Base-by-base conservation (phyloP, 805 yeast species). In the Candida tallmaniae region DNA sequence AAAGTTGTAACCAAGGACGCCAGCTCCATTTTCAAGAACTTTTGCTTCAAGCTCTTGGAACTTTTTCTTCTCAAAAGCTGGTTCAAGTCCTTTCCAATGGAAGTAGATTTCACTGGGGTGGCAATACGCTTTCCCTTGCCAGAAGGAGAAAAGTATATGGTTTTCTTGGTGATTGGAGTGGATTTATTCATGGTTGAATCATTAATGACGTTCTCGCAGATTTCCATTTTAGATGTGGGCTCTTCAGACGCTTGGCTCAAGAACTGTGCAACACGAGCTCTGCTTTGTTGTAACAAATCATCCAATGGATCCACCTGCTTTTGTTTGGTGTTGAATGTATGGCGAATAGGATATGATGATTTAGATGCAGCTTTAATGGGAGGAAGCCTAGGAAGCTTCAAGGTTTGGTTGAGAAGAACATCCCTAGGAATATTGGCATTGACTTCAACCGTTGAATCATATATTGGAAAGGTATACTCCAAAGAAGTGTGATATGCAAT, bases 71-170 rank as follows among this genome's bases (percentile, higher is more conserved):
- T 48, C n/a, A 45, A 39, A 20, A 36, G 34, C 16, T 45, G 44
- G 19, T 42, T 41, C 22, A 44, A 35, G 21, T 52, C 56, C 23
- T 51, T 51, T 26, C 41, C 38, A 5, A 47, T 35, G 7, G 56
- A 35, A n/a, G n/a, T n/a, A n/a, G n/a, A n/a, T n/a, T n/a, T n/a
- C 5, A 50, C 51, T 6, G 63, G 62, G 8, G 63, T 58, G 9
- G 60, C 50, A 26, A 45, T 52, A 32, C 42, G 35, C 39, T 48
- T 38, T 33, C 36, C 46, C 44, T 52, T 30, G 32, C 49, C 53
- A 6, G 56, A 45, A 19, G 62, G 59, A 9, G 62, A 56, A 36
- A 54, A 56, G 38, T 39, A 52, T 1, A 49, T 45, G 9, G 61
- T 48, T 31, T 50, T 56, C 32, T 50, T 56, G 4, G 53, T 53